Percentiles rank a stretch among this genome's conserved stretches.
Evolutionary conservation across 805 yeast genomes (phyloP).

Genomic region (Yamadazyma kitorensis): DNA sequence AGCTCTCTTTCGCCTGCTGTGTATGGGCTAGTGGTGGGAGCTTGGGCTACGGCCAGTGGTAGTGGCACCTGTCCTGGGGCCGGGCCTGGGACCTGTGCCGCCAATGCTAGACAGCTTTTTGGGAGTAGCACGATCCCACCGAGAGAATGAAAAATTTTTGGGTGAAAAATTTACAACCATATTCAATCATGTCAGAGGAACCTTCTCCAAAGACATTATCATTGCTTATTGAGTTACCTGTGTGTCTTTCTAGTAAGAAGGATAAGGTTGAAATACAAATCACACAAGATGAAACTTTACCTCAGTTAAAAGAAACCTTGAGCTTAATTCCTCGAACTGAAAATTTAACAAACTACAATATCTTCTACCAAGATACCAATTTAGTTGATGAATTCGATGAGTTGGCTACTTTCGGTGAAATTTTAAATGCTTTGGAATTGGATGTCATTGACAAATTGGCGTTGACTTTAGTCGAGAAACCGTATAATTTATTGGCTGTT

Average conservation of each 20-base stretch:
- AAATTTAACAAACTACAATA: slow-evolving; percentile 59
- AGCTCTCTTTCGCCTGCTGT: too few relatives aligned
- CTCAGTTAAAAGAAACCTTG: slow-evolving; percentile 58
- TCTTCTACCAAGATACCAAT: slow-evolving; percentile 36
- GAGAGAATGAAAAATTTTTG: slow-evolving; percentile 7
- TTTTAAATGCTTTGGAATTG: slow-evolving; percentile 17
- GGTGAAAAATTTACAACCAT: slow-evolving; percentile 6
- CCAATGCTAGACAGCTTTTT: too few relatives aligned
- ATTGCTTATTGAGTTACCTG: slow-evolving; percentile 14
- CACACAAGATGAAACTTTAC: slow-evolving; percentile 44
- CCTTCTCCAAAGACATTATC: not conserved
- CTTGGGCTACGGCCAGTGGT: too few relatives aligned
- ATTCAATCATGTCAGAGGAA: slow-evolving; percentile 7
- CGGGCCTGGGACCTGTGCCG: too few relatives aligned
- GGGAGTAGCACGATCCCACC: not conserved
- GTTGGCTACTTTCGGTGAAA: slow-evolving; percentile 23
- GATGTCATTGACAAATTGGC: slow-evolving; percentile 26
- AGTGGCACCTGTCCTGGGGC: too few relatives aligned
- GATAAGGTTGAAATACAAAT: slow-evolving; percentile 24
- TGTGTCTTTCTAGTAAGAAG: slow-evolving; percentile 10
- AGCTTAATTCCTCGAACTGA: slow-evolving; percentile 54
- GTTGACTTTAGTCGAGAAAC: slow-evolving; percentile 47
- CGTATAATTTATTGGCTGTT: slow-evolving; percentile 61
- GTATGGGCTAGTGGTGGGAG: too few relatives aligned
- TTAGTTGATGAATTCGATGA: slow-evolving; percentile 28